Evolutionary conservation across 352 stramenopile species (phyloP), one percentile per base, ranked within the genome.

Genomic region (Phytophthora pisi): DNA sequence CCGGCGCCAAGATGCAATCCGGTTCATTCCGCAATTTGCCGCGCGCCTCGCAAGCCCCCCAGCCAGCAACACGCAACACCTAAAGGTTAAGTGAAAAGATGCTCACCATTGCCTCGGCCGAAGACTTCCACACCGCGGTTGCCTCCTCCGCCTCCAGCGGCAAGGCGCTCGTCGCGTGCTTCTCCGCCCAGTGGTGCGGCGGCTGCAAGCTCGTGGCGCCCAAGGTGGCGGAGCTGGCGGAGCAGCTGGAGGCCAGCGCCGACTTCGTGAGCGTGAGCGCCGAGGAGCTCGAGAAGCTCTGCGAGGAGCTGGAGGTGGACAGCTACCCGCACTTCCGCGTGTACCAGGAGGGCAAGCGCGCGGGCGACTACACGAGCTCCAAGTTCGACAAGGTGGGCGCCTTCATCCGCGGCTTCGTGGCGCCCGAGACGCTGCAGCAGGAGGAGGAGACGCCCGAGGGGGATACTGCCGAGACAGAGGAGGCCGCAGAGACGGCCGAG

Each of bases 251-350:
- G n/a, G 36, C 18, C 15, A 52, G 49, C 24, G 71, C 66, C 18
- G 47, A 54, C 5, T 94, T 92, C 53, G 20, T 80, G 28, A 80
- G 79, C 40, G 72, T 92, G 51, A 78, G 78, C 51, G 82, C 81
- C 8, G 79, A 90, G 23, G 64, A 90, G 52, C 73, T 92, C 16
- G 82, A 91, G 54, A 74, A 81, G 36, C 71, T 94, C 2, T 81
- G 78, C 51, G 79, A 91, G 45, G 84, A 91, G 64, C 62, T 91
- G n/a, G 81, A 90, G 38, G 82, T 94, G 38, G 77, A 90, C 56
- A 85, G 78, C 60, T 91, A 89, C 71, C 86, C 86, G n/a, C 77
- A 79, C 57, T 90, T 94, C 57, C 85, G 85, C 64, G 71, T 92
- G 31, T 94, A 92, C 80, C 85, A 84, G 64, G 70, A 68, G 28